Conservation (phyloP, 495 filamentous ascomycete genomes). For the Podospora tetraspora region DNA sequence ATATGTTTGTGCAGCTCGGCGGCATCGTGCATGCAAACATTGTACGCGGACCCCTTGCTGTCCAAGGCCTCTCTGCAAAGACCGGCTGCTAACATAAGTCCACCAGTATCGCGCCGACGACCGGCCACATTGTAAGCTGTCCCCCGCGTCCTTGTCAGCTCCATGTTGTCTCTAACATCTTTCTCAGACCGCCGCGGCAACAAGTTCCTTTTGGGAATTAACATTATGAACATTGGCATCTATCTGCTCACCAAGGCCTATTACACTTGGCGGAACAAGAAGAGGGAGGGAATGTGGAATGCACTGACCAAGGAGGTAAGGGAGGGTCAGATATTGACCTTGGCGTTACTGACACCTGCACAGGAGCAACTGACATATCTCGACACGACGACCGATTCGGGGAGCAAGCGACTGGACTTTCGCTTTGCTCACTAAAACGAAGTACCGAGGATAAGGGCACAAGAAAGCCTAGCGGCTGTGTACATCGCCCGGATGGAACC, state of each 20-base stretch:
- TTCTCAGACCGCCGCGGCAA: constrained; percentile 61
- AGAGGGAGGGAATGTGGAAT: constrained; percentile 36
- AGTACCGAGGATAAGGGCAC: too few species aligned
- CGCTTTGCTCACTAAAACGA: constrained; percentile 32
- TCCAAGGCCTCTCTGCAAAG: not conserved
- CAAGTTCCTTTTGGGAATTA: constrained; percentile 54
- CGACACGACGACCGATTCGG: constrained; percentile 33
- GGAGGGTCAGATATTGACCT: not conserved
- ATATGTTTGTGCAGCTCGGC: constrained; percentile 38
- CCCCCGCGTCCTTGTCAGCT: constrained; percentile 34
- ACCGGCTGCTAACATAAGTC: not conserved
- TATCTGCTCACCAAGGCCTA: constrained; percentile 40
- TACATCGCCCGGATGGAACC: too few species aligned
- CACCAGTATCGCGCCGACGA: constrained; percentile 43
- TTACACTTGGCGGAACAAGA: constrained; percentile 42
- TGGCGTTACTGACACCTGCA: not conserved
- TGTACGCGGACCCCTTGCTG: not conserved
- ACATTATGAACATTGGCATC: constrained; percentile 27
- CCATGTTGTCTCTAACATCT: constrained; percentile 56
- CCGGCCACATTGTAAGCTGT: constrained; percentile 46
- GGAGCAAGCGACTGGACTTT: constrained; percentile 44
- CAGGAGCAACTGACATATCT: constrained; percentile 27
- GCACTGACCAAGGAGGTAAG: constrained; percentile 36
- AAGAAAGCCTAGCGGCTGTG: too few species aligned
- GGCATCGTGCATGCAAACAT: constrained; percentile 21